phyloP scores from a whole-genome alignment of 352 stramenopile species.

The Peronospora belbahrii region DNA sequence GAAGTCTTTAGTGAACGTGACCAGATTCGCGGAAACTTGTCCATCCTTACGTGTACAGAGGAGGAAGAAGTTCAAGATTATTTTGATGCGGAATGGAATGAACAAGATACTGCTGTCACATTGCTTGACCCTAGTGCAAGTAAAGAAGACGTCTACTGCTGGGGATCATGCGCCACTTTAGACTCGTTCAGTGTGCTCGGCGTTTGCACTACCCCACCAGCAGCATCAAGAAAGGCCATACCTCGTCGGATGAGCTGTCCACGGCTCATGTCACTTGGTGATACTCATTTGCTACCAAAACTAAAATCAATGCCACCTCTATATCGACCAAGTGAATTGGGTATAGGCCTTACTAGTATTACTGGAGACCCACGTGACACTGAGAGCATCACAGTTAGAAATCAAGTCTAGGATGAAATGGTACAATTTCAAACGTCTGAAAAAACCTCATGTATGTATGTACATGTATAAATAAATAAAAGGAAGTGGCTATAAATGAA shows the following conservation, averaged over 20 bases:
- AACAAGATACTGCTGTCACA: slow-evolving; percentile 1
- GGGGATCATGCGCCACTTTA: slow-evolving; percentile 1
- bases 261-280: neutral
- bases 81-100: slow-evolving; percentile 17
- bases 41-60: slow-evolving; percentile 18
- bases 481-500: neutral
- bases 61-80: slow-evolving; percentile 16
- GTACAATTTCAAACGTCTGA: too few species aligned
- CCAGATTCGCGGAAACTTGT: slow-evolving; percentile 12
- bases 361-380: neutral
- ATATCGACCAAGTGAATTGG: slow-evolving; percentile 16
- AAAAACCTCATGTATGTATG: too few species aligned
- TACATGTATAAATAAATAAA: too few species aligned
- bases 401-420: too few species aligned
- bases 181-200: slow-evolving; percentile 13
- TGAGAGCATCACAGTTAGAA: too few species aligned
- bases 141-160: slow-evolving; percentile 13
- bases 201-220: slow-evolving; percentile 3
- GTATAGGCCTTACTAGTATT: slow-evolving; percentile 12
- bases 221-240: neutral
- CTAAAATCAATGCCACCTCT: slow-evolving; percentile 1
- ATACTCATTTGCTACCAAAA: slow-evolving; percentile 1
- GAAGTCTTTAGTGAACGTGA: slow-evolving; percentile 19
- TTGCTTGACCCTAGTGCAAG: neutral
- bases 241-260: slow-evolving; percentile 8